A percentile compares a stretch with the other conserved stretches of the same genome.
Evolutionary conservation across 2,329 filamentous ascomycete genomes (phyloP).

Genomic region (Escovopsis weberi): DNA sequence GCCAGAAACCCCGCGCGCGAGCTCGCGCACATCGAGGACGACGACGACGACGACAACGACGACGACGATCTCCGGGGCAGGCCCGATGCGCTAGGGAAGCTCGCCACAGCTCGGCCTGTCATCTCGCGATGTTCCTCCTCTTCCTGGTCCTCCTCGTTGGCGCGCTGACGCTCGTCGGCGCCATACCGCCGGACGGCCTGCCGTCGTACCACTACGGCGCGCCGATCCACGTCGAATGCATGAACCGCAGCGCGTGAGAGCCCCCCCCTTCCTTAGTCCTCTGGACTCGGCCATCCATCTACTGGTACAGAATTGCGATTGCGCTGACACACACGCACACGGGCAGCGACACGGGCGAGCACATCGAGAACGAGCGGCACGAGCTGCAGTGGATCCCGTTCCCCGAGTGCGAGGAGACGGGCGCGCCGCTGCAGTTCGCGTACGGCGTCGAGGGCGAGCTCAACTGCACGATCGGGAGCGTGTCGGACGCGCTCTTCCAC

Average conservation of each 20-base stretch:
- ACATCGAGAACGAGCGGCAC: slow-evolving; percentile 66
- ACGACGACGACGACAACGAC: too few relatives aligned
- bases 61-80: too few relatives aligned
- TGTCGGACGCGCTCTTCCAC: slow-evolving; percentile 72
- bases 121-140: neutral
- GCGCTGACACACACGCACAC: neutral
- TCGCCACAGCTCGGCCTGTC: neutral
- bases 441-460: slow-evolving; percentile 73
- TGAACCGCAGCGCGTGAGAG: slow-evolving; percentile 58
- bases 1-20: too few relatives aligned
- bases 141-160: slow-evolving; percentile 7
- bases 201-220: slow-evolving; percentile 54
- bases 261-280: neutral
- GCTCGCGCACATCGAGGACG: too few relatives aligned
- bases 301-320: too few relatives aligned
- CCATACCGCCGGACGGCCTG: slow-evolving; percentile 27
- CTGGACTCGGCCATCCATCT: too few relatives aligned
- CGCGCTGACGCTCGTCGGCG: slow-evolving; percentile 15
- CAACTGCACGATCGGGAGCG: slow-evolving; percentile 69
- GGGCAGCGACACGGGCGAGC: slow-evolving; percentile 70
- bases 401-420: slow-evolving; percentile 78
- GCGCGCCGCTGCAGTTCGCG: slow-evolving; percentile 63
- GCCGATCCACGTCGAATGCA: slow-evolving; percentile 54
- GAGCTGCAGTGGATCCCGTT: slow-evolving; percentile 90
- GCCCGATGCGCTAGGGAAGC: neutral